A percentile compares a stretch with the other conserved stretches of the same genome.
Conservation (phyloP, 2,329 filamentous ascomycete species). For the Colletotrichum sp. region DNA sequence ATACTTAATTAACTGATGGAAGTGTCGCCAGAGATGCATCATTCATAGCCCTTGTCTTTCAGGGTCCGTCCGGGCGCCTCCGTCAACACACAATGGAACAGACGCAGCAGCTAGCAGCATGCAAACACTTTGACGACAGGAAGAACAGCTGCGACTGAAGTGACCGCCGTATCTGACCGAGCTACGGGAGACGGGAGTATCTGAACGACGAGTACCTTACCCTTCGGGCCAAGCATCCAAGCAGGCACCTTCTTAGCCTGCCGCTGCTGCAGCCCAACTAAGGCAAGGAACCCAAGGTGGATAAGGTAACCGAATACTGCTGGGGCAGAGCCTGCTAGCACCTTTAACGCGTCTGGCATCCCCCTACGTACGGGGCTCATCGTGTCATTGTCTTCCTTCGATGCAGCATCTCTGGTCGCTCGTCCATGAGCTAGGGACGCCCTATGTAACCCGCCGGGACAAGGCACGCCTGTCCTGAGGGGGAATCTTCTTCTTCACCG, state of each 20-base stretch:
- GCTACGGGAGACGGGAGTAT: neutral
- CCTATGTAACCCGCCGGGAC: neutral
- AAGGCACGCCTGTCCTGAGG: neutral
- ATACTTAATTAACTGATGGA: neutral
- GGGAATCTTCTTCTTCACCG: neutral
- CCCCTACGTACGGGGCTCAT: constrained; percentile 7
- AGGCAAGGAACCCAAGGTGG: constrained; percentile 1
- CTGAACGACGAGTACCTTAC: neutral
- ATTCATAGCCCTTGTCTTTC: neutral
- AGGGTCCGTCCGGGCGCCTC: neutral
- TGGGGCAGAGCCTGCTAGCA: constrained; percentile 2
- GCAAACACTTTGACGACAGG: neutral
- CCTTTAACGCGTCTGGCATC: neutral
- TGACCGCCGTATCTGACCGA: neutral
- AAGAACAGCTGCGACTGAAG: neutral
- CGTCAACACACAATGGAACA: neutral
- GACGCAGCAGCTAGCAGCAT: neutral
- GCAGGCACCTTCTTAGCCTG: neutral
- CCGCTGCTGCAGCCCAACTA: neutral
- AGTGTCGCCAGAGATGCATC: constrained; percentile 1
- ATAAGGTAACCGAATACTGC: neutral
- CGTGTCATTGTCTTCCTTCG: neutral
- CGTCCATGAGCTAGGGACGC: neutral
- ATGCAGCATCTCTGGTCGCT: neutral
- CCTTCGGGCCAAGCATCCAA: neutral